These are phyloP conservation scores for Diaporthe longicolla DNA, from an alignment of 2,329 filamentous ascomycete genomes.

Conservation along the genomic window DNA sequence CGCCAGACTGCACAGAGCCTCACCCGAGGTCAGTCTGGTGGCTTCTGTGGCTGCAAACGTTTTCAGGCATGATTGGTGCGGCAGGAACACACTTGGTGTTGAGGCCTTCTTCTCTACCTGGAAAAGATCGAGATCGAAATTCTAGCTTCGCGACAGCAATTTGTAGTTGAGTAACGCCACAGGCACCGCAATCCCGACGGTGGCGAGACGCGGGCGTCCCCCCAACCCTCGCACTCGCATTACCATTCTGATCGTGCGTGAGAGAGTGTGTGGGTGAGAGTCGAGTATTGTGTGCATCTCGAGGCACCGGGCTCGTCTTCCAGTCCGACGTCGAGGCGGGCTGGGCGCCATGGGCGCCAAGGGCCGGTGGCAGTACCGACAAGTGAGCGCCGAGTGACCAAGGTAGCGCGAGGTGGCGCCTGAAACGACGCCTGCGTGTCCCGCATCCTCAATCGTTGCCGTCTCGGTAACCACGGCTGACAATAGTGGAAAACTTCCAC, in stretches of 20 bases:
- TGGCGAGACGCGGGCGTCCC: neutral
- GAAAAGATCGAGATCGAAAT: slow-evolving; percentile 6
- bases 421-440: slow-evolving; percentile 30
- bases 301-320: neutral
- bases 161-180: neutral
- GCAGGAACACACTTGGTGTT: slow-evolving; percentile 1
- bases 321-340: neutral
- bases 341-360: slow-evolving; percentile 20
- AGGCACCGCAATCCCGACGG: neutral
- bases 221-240: slow-evolving; percentile 5
- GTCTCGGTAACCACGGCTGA: neutral
- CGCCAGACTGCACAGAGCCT: slow-evolving; percentile 18
- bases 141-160: slow-evolving; percentile 10
- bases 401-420: slow-evolving; percentile 8
- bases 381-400: slow-evolving; percentile 10
- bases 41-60: slow-evolving; percentile 22
- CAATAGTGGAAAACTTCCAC: slow-evolving; percentile 2
- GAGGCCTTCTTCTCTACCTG: neutral
- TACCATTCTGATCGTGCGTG: neutral
- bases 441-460: neutral
- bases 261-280: neutral
- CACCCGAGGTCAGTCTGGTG: slow-evolving; percentile 14
- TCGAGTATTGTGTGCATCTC: neutral
- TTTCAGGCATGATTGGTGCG: slow-evolving; percentile 20
- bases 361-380: slow-evolving; percentile 18